Evolutionary conservation across 108 stramenopile species (phyloP), one percentile per base, ranked within the genome.

Genomic region (Poteriospumella lacustris): DNA sequence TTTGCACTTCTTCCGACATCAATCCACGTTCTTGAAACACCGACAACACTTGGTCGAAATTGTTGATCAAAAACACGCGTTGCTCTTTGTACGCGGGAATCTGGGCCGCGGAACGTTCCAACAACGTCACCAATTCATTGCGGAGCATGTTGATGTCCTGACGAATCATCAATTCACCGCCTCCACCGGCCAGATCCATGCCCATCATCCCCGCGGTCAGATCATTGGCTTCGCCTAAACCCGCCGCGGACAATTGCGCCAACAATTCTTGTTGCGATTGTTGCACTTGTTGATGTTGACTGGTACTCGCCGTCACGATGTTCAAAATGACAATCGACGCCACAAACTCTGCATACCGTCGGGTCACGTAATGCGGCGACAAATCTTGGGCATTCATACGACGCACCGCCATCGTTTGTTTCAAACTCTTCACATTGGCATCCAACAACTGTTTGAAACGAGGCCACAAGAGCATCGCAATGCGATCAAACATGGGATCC

Each of bases 341-440:
- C 0, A 91, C 87, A 59, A 99, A 96, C 78, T 97, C 96, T 1
- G 96, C 98, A 84, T 97, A 97, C 15, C 98, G 89, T 29, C 92
- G 85, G 38, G 92, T 88, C 26, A 96, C 92, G 68, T 95, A 95
- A 83, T 99, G 97, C 3, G 96, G 91, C 80, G 93, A 91, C 43
- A 96, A 82, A 39, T 95, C 92, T 38, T 94, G 90, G n/a, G 84
- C 86, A 19, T 52, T 9, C 19, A 9, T 19, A 52, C 47, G 15
- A 52, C 47, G 15, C 47, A 52, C 47, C 19, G 15, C 19, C 47
- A 15, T 52, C 47, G 19, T 92, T 19, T 82, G 78, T 2, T 91
- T 87, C 68, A 99, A 85, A 76, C 91, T 91, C 59, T 93, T 86
- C 29, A 93, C 77, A 76, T 99, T 93, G 2, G 89, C 85, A 83